A percentile compares a stretch with the other conserved stretches of the same genome.
Evolutionary conservation across 2,329 filamentous ascomycete genomes (phyloP).

Genomic region (Nemania bipapillata): DNA sequence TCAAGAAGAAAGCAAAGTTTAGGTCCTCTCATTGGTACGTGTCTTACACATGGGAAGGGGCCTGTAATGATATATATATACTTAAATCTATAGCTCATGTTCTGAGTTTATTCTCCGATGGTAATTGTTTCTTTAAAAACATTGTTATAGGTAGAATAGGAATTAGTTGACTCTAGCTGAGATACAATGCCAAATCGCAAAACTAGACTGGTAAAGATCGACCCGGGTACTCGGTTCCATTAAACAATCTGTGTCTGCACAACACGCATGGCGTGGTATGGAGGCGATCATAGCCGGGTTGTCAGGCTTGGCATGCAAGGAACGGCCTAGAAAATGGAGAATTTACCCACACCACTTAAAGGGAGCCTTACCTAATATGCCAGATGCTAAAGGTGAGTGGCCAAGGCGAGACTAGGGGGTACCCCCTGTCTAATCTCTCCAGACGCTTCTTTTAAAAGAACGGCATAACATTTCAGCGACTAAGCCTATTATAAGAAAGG

Average conservation of each 20-base stretch:
- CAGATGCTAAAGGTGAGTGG: slow-evolving; percentile 33
- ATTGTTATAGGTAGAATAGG: neutral
- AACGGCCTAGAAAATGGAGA: slow-evolving; percentile 20
- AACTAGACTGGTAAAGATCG: slow-evolving; percentile 25
- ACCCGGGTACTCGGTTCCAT: slow-evolving; percentile 23
- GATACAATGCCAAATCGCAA: neutral
- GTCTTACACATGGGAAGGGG: neutral
- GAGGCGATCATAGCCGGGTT: slow-evolving; percentile 27
- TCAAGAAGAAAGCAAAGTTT: neutral
- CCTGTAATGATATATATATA: neutral
- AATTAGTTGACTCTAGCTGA: slow-evolving; percentile 3
- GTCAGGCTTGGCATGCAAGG: slow-evolving; percentile 30
- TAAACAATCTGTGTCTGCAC: slow-evolving; percentile 19
- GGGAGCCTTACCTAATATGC: slow-evolving; percentile 29
- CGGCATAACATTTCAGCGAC: slow-evolving; percentile 20
- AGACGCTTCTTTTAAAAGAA: slow-evolving; percentile 11
- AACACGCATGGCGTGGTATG: slow-evolving; percentile 20
- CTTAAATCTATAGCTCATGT: neutral
- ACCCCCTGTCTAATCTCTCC: slow-evolving; percentile 29
- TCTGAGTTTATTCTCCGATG: slow-evolving; percentile 6
- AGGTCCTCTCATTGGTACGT: neutral
- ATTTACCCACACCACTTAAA: neutral
- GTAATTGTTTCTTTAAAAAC: slow-evolving; percentile 1
- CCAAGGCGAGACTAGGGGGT: slow-evolving; percentile 3
- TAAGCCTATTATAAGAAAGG: slow-evolving; percentile 11